Conservation (phyloP, 1,284 basidiomycete genomes). For the Heliocybe sulcata region DNA sequence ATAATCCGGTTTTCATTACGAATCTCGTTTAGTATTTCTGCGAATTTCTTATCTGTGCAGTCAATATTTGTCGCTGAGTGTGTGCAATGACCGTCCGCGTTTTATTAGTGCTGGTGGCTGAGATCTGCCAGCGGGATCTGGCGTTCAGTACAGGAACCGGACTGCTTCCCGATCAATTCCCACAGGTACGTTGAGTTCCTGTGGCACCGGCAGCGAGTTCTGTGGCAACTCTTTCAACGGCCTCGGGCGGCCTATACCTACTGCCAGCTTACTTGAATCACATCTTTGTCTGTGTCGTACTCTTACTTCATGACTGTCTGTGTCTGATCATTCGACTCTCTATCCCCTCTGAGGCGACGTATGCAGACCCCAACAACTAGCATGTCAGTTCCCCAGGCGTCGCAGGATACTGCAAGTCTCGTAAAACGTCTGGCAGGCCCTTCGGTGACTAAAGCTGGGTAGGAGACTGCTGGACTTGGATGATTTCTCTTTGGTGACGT, state of each 20-base stretch:
- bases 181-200: background rate
- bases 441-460: constrained; percentile 75
- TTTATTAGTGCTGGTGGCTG: background rate
- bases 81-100: too few species aligned
- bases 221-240: background rate
- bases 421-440: constrained; percentile 70
- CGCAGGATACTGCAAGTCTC: constrained; percentile 61
- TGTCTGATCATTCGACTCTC: too few species aligned
- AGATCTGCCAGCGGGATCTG: background rate
- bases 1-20: too few species aligned
- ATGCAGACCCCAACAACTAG: background rate
- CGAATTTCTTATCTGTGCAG: too few species aligned
- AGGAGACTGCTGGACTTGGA: too few species aligned
- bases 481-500: too few species aligned
- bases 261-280: background rate
- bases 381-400: constrained; percentile 13
- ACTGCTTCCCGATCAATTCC: background rate
- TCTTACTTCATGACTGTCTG: too few species aligned
- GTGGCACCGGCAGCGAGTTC: background rate
- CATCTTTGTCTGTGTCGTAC: too few species aligned
- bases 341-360: background rate
- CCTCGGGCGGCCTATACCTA: background rate
- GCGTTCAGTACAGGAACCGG: background rate
- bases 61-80: too few species aligned
- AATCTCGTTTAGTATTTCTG: too few species aligned